Evolutionary conservation across 139 green algal genomes (phyloP).

Genomic region (Ostreobium quekettii): DNA sequence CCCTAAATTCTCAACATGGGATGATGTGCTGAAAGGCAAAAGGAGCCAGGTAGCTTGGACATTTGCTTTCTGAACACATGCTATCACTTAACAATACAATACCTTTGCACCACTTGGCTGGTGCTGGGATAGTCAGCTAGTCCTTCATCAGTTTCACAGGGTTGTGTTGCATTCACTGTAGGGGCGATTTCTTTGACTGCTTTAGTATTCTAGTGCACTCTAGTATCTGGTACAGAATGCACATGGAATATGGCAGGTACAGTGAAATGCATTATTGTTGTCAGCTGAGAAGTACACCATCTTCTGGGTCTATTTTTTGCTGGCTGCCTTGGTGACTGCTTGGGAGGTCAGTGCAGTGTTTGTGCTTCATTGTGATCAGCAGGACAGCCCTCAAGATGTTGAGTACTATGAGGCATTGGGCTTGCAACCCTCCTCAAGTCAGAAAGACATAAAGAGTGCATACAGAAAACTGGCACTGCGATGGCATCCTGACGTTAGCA

Average conservation of each 20-base stretch:
- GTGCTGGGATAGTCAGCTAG: background rate
- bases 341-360: background rate
- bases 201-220: background rate
- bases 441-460: conserved; percentile 9
- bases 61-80: background rate
- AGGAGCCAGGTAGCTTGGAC: background rate
- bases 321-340: background rate
- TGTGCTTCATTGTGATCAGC: background rate
- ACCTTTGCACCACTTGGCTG: background rate
- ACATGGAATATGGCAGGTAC: background rate
- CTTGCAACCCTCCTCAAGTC: background rate
- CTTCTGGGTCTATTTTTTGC: background rate
- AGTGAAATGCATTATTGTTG: background rate
- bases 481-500: conserved; percentile 28
- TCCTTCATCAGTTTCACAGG: background rate
- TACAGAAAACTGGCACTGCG: conserved; percentile 18
- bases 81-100: background rate
- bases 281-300: background rate
- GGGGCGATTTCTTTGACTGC: background rate
- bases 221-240: background rate
- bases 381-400: background rate
- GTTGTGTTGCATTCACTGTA: background rate
- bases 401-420: conserved; percentile 13
- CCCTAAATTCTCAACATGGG: conserved; percentile 2
- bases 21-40: background rate